These are phyloP conservation scores for Pleurotus eryngii DNA, from an alignment of 768 basidiomycete species.

Conservation along the genomic window DNA sequence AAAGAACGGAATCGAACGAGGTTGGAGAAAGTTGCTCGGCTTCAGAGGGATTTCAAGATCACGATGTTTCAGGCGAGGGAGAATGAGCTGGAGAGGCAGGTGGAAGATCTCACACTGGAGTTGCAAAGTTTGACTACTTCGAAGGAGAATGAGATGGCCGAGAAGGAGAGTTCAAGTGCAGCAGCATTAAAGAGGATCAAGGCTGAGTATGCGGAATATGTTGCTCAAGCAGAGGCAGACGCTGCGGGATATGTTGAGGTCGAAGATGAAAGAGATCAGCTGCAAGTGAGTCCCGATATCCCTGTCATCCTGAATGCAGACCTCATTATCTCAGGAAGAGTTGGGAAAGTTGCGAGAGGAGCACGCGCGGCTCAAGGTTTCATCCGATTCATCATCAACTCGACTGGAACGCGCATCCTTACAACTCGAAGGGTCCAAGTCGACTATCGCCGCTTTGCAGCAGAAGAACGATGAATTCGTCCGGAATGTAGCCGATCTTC, in stretches of 20 bases:
- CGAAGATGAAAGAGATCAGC: constrained; percentile 41
- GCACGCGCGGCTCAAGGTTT: constrained; percentile 45
- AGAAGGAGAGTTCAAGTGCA: constrained; percentile 8
- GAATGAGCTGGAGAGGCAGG: constrained; percentile 50
- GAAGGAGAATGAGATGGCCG: constrained; percentile 8
- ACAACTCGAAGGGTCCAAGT: constrained; percentile 55
- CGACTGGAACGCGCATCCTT: constrained; percentile 56
- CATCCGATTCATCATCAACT: constrained; percentile 41
- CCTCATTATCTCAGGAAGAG: constrained; percentile 26
- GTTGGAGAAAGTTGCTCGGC: constrained; percentile 52
- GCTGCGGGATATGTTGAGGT: constrained; percentile 34
- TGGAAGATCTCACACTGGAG: constrained; percentile 51
- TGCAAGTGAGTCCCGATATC: constrained; percentile 35
- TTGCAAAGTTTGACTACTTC: constrained; percentile 22
- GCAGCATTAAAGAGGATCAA: constrained; percentile 23
- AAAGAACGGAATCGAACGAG: constrained; percentile 53
- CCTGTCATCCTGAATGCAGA: not conserved
- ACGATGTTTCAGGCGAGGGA: constrained; percentile 67
- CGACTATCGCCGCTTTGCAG: constrained; percentile 52
- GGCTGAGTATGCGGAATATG: constrained; percentile 28
- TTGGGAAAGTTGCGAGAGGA: constrained; percentile 43
- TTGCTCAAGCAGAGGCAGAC: constrained; percentile 35
- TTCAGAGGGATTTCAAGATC: constrained; percentile 66
- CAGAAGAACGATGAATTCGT: constrained; percentile 55
- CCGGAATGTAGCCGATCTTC: constrained; percentile 50